These are phyloP conservation scores for Auricularia auricula-judae DNA, from an alignment of 768 basidiomycete species.

Conservation along the genomic window DNA sequence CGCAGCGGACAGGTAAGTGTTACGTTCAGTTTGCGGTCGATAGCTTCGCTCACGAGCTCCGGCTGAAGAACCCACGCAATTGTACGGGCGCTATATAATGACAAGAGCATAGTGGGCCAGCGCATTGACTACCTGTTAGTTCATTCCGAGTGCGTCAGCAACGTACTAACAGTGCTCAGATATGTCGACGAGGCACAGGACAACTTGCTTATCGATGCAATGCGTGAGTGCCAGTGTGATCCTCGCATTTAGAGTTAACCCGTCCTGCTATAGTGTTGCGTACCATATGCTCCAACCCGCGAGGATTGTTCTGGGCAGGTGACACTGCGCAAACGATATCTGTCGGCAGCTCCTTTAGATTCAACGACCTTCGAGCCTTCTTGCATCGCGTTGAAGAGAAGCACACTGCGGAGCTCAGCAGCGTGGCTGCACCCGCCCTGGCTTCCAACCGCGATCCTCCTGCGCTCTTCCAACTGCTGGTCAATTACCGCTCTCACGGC, in stretches of 20 bases:
- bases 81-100: slow-evolving; percentile 22
- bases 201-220: slow-evolving; percentile 52
- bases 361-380: slow-evolving; percentile 61
- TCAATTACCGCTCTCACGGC: slow-evolving; percentile 62
- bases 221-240: slow-evolving; percentile 28
- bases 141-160: background rate
- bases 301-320: slow-evolving; percentile 69
- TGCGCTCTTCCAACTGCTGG: slow-evolving; percentile 39
- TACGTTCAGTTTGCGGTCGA: no score
- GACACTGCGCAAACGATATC: slow-evolving; percentile 75
- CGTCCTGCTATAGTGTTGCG: slow-evolving; percentile 39
- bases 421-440: background rate
- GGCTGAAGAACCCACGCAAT: slow-evolving; percentile 39
- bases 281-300: slow-evolving; percentile 47
- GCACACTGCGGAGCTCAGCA: slow-evolving; percentile 1
- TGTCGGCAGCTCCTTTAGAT: slow-evolving; percentile 59
- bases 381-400: slow-evolving; percentile 50
- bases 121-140: slow-evolving; percentile 47
- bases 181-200: slow-evolving; percentile 73
- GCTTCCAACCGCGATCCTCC: background rate
- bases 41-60: background rate
- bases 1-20: slow-evolving; percentile 43
- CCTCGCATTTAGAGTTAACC: background rate
- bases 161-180: slow-evolving; percentile 21
- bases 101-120: slow-evolving; percentile 22